Evolutionary conservation across 2,329 filamentous ascomycete genomes (phyloP), one percentile per base, ranked within the genome.

Genomic region (Kalaharituber pfeilii): DNA sequence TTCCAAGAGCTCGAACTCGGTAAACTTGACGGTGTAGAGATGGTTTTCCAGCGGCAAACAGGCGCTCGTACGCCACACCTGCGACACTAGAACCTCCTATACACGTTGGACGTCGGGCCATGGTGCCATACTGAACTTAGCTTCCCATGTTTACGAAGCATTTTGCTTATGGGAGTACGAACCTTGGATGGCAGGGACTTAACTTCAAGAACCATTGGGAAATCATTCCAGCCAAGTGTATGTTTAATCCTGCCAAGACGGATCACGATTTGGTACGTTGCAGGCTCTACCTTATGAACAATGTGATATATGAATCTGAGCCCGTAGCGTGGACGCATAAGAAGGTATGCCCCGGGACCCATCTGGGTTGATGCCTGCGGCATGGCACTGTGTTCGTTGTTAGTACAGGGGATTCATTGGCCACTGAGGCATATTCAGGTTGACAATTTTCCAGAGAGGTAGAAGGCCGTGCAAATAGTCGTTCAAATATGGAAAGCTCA

Each of bases 11-110:
- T 45, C 29, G 22, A 52, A 52, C 27, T 44, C 33, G 24, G 29
- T 33, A 36, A 52, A 52, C 42, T 52, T 52, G 7, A 52, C 7
- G 7, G 51, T 52, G 36, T 52, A 52, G 24, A 52, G 39, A 3
- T 20, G 22, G 5, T 52, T 11, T 52, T 52, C 51, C 5, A 18
- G n/a, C 1, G 30, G 51, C 18, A 47, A 27, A 15, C 51, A 52
- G 36, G 24, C 18, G 22, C 29, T 28, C 5, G 51, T 52, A 27
- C 27, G 51, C 51, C 51, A 52, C 29, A 39, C 29, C 9, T 52
- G 51, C 24, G n/a, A 45, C 13, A 52, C 22, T 15, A 47, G n/a
- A 7, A 52, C 26, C 20, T 52, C 51, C 51, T 52, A 25, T 27
- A 26, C 15, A 25, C 6, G n/a, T 11, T 3, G n/a, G n/a, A n/a